phyloP scores from a whole-genome alignment of 2,329 filamentous ascomycete genomes.

The Ascochyta clinopodiicola region DNA sequence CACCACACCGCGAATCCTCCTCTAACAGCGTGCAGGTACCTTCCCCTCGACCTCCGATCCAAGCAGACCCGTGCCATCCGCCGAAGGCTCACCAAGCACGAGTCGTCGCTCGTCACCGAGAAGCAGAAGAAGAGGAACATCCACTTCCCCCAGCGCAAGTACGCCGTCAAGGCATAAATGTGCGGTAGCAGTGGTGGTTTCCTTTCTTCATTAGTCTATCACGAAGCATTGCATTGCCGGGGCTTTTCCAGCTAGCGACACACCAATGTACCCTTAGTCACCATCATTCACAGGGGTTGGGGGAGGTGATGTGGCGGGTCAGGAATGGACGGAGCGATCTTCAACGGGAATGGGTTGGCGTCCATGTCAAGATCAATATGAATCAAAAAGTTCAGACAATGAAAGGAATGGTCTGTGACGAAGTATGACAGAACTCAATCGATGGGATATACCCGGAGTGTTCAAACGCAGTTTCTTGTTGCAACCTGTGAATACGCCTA shows the following conservation, averaged over 20 bases:
- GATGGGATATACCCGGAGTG: constrained; percentile 17
- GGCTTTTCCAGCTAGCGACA: constrained; percentile 48
- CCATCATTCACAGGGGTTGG: constrained; percentile 40
- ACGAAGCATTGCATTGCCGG: constrained; percentile 52
- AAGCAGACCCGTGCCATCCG: constrained; percentile 99
- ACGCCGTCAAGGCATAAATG: constrained; percentile 86
- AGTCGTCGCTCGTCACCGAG: constrained; percentile 82
- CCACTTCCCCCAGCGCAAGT: constrained; percentile 99
- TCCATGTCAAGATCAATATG: constrained; percentile 51
- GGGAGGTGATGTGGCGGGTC: constrained; percentile 41
- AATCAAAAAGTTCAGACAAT: constrained; percentile 50
- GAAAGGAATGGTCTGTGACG: constrained; percentile 28
- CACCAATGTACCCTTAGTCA: constrained; percentile 50
- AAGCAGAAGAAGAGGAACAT: constrained; percentile 95
- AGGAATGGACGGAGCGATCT: constrained; percentile 46
- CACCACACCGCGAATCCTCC: not conserved
- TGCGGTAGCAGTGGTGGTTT: constrained; percentile 38
- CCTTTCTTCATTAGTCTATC: constrained; percentile 48
- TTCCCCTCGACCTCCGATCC: constrained; percentile 95
- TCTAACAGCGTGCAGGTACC: constrained; percentile 62
- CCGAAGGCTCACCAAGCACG: constrained; percentile 90
- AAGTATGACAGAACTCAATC: constrained; percentile 21
- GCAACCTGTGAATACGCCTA: too few species aligned
- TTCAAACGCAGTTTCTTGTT: not conserved
- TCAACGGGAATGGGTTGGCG: constrained; percentile 49